Evolutionary conservation across 2,329 filamentous ascomycete genomes (phyloP), one percentile per base, ranked within the genome.

Genomic region (Grosmannia huntii): DNA sequence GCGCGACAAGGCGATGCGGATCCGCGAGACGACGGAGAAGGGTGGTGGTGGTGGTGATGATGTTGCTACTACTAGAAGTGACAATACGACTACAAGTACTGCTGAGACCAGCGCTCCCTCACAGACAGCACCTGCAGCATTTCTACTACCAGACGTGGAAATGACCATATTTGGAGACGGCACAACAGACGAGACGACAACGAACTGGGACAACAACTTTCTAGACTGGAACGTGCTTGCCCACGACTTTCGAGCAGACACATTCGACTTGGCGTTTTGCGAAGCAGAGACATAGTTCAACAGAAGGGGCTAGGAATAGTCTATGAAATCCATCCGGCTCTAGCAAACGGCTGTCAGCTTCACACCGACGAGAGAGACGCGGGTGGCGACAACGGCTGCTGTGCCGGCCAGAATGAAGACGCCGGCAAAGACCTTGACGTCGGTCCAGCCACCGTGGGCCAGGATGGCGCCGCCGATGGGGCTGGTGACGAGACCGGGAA

Each of bases 401-500:
- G 68, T 69, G 14, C 70, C 70, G 1, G 60, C 62, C 3, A 70
- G 14, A 44, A 68, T 67, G 16, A 70, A 64, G 1, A 69, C 64
- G 5, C 69, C 70, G 0, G 66, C 62, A 56, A 74, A 74, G 4
- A 73, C 60, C 63, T 74, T 74, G 41, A 72, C 64, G 3, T 68
- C 69, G 0, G 66, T 52, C 66, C 68, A 73, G 6, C 28, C 5
- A 41, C 41, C 41, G 0, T 65, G 60, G 1, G 52, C 60, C 21
- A 66, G 53, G 28, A 66, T 65, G 55, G 72, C 73, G 5, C 77
- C 77, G 0, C 72, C 76, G 60, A 81, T 79, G 0, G 79, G 79
- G 54, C 69, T 75, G 1, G 77, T 74, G 5, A 76, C 74, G 44
- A 84, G 67, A 10, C 76, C 78, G 0, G 76, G 77, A 28, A 83